Base-by-base conservation (phyloP, 768 basidiomycete genomes). In the Leucocoprinus leucothites region DNA sequence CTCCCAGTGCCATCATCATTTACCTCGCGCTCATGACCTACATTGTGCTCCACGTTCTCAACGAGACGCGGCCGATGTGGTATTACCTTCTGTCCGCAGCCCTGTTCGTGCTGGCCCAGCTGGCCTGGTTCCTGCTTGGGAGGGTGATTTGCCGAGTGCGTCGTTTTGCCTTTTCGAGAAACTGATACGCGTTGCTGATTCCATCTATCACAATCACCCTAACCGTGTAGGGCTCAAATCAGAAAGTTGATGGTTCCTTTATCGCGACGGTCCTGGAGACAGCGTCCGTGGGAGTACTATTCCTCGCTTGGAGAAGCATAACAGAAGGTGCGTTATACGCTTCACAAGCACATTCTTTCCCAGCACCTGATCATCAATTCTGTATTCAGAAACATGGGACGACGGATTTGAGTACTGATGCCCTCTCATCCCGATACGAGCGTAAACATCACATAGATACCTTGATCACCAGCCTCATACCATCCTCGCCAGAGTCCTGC, bases 211-310 rank as follows among this genome's bases (percentile, higher is more conserved):
- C 11, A 5, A 31, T 31, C 31, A 31, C 5, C 31, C 8, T 38
- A n/a, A 38, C 31, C 45, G 40, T 25, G n/a, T 52, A 87, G 82
- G 83, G 81, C 21, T 76, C 91, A 16, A 74, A 80, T 54, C 67
- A 70, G 26, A 89, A 85, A 67, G 73, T 97, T 18, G 96, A 98
- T 69, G 91, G 91, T 3, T 85, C 87, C 2, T 96, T 97, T 67
- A 67, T 97, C 22, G 87, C 91, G 1, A 95, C 95, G 0, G 50
- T 94, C 3, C 74, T 96, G 44, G 91, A 96, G 65, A 91, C 91
- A 0, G 84, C 80, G 0, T 71, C 88, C 0, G 82, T 96, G 1
- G 79, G 74, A 9, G 71, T 82, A 3, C 58, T 96, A 18, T 94
- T 82, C 67, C 65, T 85, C 14, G 92, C 82, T n/a, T 96, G 94